Base-by-base conservation (phyloP, 495 filamentous ascomycete genomes). In the Cercophora sp. region DNA sequence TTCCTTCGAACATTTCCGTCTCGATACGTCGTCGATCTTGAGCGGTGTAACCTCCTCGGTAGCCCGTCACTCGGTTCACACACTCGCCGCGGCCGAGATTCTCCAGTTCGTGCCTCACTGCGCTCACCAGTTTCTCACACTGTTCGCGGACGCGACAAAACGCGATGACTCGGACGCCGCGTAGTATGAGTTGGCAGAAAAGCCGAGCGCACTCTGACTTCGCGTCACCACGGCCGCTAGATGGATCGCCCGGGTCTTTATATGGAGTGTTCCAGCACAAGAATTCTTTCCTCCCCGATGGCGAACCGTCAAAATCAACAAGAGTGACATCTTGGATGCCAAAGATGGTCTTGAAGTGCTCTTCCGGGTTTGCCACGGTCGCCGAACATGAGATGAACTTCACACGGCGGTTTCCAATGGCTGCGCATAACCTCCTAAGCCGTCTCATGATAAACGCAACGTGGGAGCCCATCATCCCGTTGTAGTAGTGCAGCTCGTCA, bases 211-310 rank as follows among this genome's bases (percentile, higher is more conserved):
- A 86, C 68, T 99, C 94, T 15, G 79, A 76, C 64, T 91, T 81
- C 19, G 83, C 85, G 66, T 92, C 85, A 23, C 86, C 90, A 31
- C 93, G 82, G 5, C 92, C 92, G 51, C 87, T 93, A 0, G 86
- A 80, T 9, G 91, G 89, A 66, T 97, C 93, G 6, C 74, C 73
- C 1, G 91, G 88, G 61, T 96, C 93, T 71, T 89, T 96, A 71
- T 85, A 96, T 2, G 93, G 94, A 1, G 94, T 96, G 56, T 97
- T 97, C 93, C 93, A 99, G 70, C 90, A 96, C 6, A 99, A 68
- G 51, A 97, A 97, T 64, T 96, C 91, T 61, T 99, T 99, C 22
- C 89, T 77, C 5, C 93, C 93, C 9, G 89, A 88, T 1, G 93
- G 94, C 2, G 91, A 96, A 2, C 93, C 93, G 61, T 97, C 93